These are phyloP conservation scores for Penicillium sp. DNA, from an alignment of 2,329 filamentous ascomycete species.

Conservation along the genomic window DNA sequence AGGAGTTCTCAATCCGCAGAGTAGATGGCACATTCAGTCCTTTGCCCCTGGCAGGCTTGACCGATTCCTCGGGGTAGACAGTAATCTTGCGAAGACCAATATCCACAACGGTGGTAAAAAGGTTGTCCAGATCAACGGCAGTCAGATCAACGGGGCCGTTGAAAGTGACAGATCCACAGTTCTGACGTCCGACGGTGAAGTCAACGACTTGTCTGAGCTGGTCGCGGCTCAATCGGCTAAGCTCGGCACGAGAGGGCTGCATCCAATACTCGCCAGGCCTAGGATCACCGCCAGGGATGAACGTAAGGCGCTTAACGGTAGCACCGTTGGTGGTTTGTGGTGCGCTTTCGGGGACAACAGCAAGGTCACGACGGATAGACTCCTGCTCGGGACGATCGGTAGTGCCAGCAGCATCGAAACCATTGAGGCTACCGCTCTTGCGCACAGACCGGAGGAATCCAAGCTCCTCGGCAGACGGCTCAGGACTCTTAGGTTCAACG, in stretches of 20 bases:
- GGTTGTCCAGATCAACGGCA: constrained; percentile 72
- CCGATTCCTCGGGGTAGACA: constrained; percentile 72
- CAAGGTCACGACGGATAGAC: constrained; percentile 69
- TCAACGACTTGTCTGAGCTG: constrained; percentile 71
- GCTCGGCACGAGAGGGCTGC: constrained; percentile 69
- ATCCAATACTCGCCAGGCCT: constrained; percentile 83
- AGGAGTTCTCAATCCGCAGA: constrained; percentile 88
- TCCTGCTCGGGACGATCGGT: constrained; percentile 62
- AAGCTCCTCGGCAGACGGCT: constrained; percentile 58
- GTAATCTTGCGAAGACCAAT: constrained; percentile 77
- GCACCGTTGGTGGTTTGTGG: constrained; percentile 39
- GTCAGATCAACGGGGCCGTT: constrained; percentile 79
- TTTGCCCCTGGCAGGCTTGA: constrained; percentile 81
- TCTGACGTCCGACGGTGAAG: constrained; percentile 78
- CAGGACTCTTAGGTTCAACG: constrained; percentile 50
- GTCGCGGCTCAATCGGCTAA: constrained; percentile 74
- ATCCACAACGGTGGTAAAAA: constrained; percentile 72
- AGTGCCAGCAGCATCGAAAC: constrained; percentile 28
- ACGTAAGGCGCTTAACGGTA: constrained; percentile 28
- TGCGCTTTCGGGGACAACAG: constrained; percentile 67
- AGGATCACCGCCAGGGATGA: constrained; percentile 44
- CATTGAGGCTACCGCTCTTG: constrained; percentile 48
- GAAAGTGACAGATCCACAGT: constrained; percentile 80
- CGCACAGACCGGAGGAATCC: constrained; percentile 59
- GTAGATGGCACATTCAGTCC: constrained; percentile 88